Base-by-base conservation (phyloP, 169 alveolate genomes). In the Eimeria brunetti region DNA sequence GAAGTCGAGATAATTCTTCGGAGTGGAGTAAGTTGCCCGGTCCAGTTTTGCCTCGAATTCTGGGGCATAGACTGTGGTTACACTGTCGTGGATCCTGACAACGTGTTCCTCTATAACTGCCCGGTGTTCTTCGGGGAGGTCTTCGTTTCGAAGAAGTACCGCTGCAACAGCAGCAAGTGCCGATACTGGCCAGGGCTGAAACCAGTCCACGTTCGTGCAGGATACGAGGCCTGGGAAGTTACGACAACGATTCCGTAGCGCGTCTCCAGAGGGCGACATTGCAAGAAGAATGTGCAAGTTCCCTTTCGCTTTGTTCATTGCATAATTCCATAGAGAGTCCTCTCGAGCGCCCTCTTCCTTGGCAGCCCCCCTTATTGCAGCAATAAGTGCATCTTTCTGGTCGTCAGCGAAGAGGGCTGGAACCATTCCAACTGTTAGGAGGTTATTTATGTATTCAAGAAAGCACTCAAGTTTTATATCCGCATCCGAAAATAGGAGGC, bases 121-220 rank as follows among this genome's bases (percentile, higher is more conserved):
- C 80, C 98, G 97, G 51, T 85, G 78, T 62, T 97, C 97, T 46
- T 96, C 96, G 18, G 98, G 98, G 1, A 97, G 95, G 30, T 97
- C 98, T 60, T 96, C 90, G 69, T 76, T 51, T 22, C 53, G 53
- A 38, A 88, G 88, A 93, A 99, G 98, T 94, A 98, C 99, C 71
- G 98, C 97, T 38, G 99, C 99, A 69, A 99, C 99, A 84, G 99
- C 99, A 95, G 97, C 96, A 85, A 99, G 97, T 1, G 99, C 99
- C 71, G 98, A 99, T 67, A 97, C 97, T 9, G 99, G 98, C 99
- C 99, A 99, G 91, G 99, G 99, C 58, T 99, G 99, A 97, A 99
- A 98, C 99, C 99, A 98, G 96, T 98, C 99, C 80, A 99, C 99
- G 69, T 98, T 99, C 88, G 99, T 99, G 96, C 99, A 98, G 75